Conservation (phyloP, 192 early-diverging fungal species). For the Anaeromyces robustus region DNA sequence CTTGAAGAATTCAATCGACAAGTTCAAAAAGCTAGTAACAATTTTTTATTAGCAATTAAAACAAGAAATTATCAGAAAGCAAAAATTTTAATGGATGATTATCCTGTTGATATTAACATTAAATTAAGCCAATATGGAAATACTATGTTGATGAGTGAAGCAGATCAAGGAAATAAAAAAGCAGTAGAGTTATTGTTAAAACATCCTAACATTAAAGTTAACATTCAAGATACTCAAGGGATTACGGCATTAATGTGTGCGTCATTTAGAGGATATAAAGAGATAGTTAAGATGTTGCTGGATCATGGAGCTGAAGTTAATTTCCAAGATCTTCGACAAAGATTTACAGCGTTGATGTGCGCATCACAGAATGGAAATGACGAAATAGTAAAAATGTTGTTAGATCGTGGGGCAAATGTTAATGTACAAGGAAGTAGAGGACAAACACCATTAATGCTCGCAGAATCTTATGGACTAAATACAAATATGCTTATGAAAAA, state of each 20-base stretch:
- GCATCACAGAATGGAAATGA: not conserved
- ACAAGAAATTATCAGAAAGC: not conserved
- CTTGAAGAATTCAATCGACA: not conserved
- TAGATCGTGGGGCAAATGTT: not conserved
- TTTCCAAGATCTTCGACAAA: not conserved
- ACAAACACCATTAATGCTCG: not conserved
- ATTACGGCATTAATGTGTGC: not conserved
- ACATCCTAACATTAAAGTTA: not conserved
- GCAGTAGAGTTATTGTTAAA: not conserved
- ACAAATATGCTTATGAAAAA: not conserved
- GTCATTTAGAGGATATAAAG: too few relatives aligned
- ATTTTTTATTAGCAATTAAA: not conserved
- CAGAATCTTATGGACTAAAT: not conserved
- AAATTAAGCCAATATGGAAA: not conserved
- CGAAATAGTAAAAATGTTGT: not conserved
- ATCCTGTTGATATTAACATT: not conserved
- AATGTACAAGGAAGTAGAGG: not conserved
- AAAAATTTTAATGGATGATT: not conserved
- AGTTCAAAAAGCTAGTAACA: not conserved
- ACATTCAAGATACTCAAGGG: not conserved
- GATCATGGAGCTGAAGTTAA: not conserved
- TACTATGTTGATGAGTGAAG: not conserved
- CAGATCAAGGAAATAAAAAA: not conserved
- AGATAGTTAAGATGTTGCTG: too few relatives aligned
- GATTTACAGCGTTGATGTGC: not conserved